Conservation (phyloP, 2,329 filamentous ascomycete genomes). For the Colletotrichum australisinense region DNA sequence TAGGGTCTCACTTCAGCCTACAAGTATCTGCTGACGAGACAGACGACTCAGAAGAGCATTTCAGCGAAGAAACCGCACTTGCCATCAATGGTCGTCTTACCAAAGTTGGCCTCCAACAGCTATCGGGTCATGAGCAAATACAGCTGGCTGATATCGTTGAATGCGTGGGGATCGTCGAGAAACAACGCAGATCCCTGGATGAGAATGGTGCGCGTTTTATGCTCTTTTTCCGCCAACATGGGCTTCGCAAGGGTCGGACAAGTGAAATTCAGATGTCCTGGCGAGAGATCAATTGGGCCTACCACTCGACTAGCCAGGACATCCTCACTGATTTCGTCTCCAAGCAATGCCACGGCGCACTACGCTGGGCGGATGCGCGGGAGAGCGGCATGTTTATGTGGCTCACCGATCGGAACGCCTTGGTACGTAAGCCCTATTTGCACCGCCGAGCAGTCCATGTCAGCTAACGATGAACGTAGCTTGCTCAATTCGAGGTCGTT, state of each 20-base stretch:
- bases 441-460: neutral
- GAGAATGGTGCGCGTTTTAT: conserved; percentile 90
- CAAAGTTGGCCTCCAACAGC: conserved; percentile 78
- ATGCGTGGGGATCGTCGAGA: conserved; percentile 85
- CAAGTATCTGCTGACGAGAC: conserved; percentile 57
- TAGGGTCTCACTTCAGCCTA: conserved; percentile 51
- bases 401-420: conserved; percentile 80
- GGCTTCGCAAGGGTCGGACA: conserved; percentile 73
- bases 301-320: conserved; percentile 87
- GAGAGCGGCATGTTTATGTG: conserved; percentile 96
- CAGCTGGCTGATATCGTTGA: conserved; percentile 86
- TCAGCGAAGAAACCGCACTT: conserved; percentile 78
- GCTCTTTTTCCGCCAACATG: conserved; percentile 87
- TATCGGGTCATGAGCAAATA: conserved; percentile 89
- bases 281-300: conserved; percentile 88
- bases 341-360: conserved; percentile 79
- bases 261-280: conserved; percentile 76
- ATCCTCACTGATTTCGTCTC: conserved; percentile 87
- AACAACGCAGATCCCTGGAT: conserved; percentile 88
- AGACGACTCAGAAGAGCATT: conserved; percentile 70
- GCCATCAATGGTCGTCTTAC: conserved; percentile 83
- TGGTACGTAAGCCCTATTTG: conserved; percentile 68
- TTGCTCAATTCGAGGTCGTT: conserved; percentile 86
- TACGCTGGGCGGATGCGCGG: conserved; percentile 87
- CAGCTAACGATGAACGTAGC: conserved; percentile 53